Evolutionary conservation across 2,329 filamentous ascomycete genomes (phyloP), one percentile per base, ranked within the genome.

Genomic region (Talaromyces piceae): DNA sequence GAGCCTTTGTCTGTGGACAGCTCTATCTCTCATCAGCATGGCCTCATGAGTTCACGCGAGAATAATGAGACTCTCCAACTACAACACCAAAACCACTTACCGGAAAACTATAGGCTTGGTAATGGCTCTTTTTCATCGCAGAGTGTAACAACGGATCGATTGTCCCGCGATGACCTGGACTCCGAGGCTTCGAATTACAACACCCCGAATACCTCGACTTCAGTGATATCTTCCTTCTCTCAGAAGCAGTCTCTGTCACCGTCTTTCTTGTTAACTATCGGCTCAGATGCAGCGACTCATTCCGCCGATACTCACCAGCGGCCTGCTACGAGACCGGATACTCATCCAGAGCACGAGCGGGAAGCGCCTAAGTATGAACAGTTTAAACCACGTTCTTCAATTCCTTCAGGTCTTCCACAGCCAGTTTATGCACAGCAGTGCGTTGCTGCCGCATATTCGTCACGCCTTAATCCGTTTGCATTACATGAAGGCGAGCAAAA

Each of bases 371-470:
- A 68, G 27, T 61, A 65, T 45, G 57, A 63, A 33, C 80, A 83
- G 59, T 80, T 86, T 54, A 80, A 79, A 37, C 86, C 89, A 11
- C 89, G 83, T 61, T 87, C 88, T 6, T 95, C 91, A 13, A 91
- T 98, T 61, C 91, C 91, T 13, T 74, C 80, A 50, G 80, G 86
- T 55, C 68, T 97, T 43, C 76, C 86, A 13, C 77, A 82, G 25
- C 77, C 81, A 47, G 83, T 91, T 54, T 96, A 95, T 71, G 91
- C 89, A n/a, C 81, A 84, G 57, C 90, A 98, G 71, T 95, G 90
- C 65, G 86, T 95, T 53, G 79, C 85, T 49, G 91, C 91, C 11
- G 93, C 91, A 49, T 88, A 95, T 67, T 86, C 88, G 7, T 96
- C 89, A 37, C 80, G 93, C 52, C 76, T 98, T 1, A 91, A 91